Conservation (phyloP, 441 rosid species). For the Flueggea neowawraea region DNA sequence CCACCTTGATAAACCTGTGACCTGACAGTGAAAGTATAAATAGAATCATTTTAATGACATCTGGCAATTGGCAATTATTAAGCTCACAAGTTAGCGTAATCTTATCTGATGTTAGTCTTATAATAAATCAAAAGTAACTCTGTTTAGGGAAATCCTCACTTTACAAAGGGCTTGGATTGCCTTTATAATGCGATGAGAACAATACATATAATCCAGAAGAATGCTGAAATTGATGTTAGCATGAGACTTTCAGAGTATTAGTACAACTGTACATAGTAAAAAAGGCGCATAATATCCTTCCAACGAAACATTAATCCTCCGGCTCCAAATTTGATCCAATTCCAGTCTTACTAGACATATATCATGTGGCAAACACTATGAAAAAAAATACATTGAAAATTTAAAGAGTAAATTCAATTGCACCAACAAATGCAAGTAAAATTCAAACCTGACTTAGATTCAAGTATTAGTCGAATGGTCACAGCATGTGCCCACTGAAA, state of each 20-base stretch:
- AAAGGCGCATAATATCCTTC: neutral
- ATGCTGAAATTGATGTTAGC: too few relatives aligned
- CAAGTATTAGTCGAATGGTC: constrained; percentile 73
- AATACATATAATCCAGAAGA: too few relatives aligned
- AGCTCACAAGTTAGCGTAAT: neutral
- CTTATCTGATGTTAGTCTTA: neutral
- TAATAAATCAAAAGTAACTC: neutral
- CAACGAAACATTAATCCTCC: neutral
- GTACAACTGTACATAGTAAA: too few relatives aligned
- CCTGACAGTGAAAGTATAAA: constrained; percentile 38
- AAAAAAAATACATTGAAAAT: too few relatives aligned
- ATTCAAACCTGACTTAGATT: constrained; percentile 62
- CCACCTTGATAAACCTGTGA: constrained; percentile 70
- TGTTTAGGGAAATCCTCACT: neutral
- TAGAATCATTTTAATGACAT: neutral
- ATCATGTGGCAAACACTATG: too few relatives aligned
- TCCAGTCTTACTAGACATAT: neutral
- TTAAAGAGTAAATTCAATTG: too few relatives aligned
- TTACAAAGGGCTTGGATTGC: neutral
- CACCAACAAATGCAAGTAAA: neutral
- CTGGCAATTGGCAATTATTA: constrained; percentile 4
- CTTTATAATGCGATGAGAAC: neutral
- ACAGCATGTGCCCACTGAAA: constrained; percentile 95
- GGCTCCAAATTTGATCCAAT: neutral
- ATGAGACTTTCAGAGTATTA: too few relatives aligned